Evolutionary conservation across 495 filamentous ascomycete species (phyloP), one percentile per base, ranked within the genome.

Genomic region (Entonaema liquescens): DNA sequence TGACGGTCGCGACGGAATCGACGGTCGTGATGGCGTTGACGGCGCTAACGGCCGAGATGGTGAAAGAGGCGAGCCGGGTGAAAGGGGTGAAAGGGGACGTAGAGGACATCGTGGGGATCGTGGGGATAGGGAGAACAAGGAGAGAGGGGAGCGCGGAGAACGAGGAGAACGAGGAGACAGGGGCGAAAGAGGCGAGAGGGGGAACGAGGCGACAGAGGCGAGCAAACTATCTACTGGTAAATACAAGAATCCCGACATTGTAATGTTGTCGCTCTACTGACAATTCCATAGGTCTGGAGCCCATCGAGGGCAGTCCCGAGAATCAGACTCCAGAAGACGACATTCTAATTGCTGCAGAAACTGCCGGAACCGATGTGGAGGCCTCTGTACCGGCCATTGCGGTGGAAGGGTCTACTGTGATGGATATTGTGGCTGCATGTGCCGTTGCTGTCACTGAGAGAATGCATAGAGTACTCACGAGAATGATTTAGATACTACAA

Each of bases 381-480:
- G 53, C 8, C 19, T 12, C n/a, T 71, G 59, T 11, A 26, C 13
- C 1, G 42, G 17, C 42, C 2, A 47, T 23, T 47, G 19, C 42
- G 49, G 26, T 5, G 5, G 49, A 29, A 29, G 49, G 13, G 5
- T 0, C 25, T 3, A 29, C 5, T 53, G 49, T 13, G 49, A 47
- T 12, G 67, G 67, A 12, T 56, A 61, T 11, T 68, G 65, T 25
- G 70, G 64, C 15, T 68, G 70, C n/a, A 7, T 31, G 5, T 67
- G 68, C 23, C 21, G 25, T 15, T 66, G 68, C 35, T 71, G 68
- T 11, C 68, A 71, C 17, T 23, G 31, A 3, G 13, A n/a, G 13
- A 15, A 55, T 31, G 52, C 1, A 29, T 56, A 21, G 6, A 19
- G 17, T 21, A 3, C 3, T 23, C 21, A 12, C 12, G 5, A 47